Percentiles rank a stretch among this genome's conserved stretches.
Evolutionary conservation across 805 yeast species (phyloP).

Genomic region (Candida suzukii): DNA sequence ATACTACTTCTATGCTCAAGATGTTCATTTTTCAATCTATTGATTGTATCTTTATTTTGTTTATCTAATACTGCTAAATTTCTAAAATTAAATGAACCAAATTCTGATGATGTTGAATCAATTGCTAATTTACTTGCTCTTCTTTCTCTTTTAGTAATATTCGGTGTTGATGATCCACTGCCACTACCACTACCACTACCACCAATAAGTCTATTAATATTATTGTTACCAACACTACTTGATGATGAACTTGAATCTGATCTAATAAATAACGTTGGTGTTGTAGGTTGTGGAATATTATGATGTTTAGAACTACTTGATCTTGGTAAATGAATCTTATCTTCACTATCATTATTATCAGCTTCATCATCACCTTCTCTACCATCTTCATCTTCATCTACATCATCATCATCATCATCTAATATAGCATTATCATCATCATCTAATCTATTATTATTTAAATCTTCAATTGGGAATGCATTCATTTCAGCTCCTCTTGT

Average conservation of each 20-base stretch:
- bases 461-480: conserved; percentile 46
- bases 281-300: not conserved
- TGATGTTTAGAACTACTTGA: no score
- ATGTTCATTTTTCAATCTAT: conserved; percentile 79
- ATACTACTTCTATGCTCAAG: conserved; percentile 41
- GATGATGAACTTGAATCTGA: conserved; percentile 19
- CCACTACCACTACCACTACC: not conserved
- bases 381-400: conserved; percentile 3
- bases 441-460: conserved; percentile 22
- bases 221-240: not conserved
- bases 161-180: conserved; percentile 25
- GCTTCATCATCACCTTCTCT: conserved; percentile 6
- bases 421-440: conserved; percentile 18
- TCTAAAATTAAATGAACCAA: conserved; percentile 89
- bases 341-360: conserved; percentile 2
- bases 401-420: conserved; percentile 4
- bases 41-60: conserved; percentile 89
- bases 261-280: conserved; percentile 5
- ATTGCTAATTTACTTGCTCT: conserved; percentile 53
- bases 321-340: no score
- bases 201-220: not conserved
- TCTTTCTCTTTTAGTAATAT: conserved; percentile 47
- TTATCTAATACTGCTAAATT: conserved; percentile 85
- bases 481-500: conserved; percentile 75
- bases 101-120: conserved; percentile 58